Base-by-base conservation (phyloP, 768 basidiomycete genomes). In the Amanita muscaria region DNA sequence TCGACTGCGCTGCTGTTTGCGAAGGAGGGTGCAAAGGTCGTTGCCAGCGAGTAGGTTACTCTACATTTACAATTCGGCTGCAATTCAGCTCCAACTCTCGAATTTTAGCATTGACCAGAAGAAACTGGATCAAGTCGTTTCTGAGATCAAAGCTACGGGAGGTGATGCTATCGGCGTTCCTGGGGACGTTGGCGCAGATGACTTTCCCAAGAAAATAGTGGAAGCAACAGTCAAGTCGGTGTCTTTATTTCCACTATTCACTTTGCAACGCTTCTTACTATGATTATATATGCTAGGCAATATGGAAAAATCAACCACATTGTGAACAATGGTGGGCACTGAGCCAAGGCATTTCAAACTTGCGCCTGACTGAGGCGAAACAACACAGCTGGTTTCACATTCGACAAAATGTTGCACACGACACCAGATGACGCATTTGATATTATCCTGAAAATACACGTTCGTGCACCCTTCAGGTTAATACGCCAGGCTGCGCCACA, bases 271-370 rank as follows among this genome's bases (percentile, higher is more conserved):
- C 16, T 24, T 6, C 14, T 9, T 46, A 37, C 10, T 10, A 40
- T 24, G n/a, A n/a, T n/a, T n/a, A n/a, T n/a, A n/a, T n/a, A n/a
- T n/a, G n/a, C n/a, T 36, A 88, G 83, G 48, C 79, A 80, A 50
- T 90, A 79, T 51, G 88, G 87, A 19, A 84, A 87, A 58, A 79
- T 91, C 40, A 88, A 91, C 62, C 86, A 90, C 58, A 85, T 90
- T 42, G 71, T 90, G 24, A 89, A 89, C 64, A 90, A 90, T 50
- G 81, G 78, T 73, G 22, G 40, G 67, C 57, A 3, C 21, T 14
- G n/a, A n/a, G n/a, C n/a, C n/a, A n/a, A n/a, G n/a, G n/a, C n/a
- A n/a, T n/a, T n/a, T n/a, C n/a, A n/a, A n/a, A n/a, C n/a, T n/a
- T n/a, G n/a, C n/a, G n/a, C n/a, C n/a, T n/a, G n/a, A n/a, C n/a